A percentile compares a stretch with the other conserved stretches of the same genome.
These are phyloP conservation scores for Aphanomyces invadans DNA, from an alignment of 352 stramenopile species.

Conservation along the genomic window DNA sequence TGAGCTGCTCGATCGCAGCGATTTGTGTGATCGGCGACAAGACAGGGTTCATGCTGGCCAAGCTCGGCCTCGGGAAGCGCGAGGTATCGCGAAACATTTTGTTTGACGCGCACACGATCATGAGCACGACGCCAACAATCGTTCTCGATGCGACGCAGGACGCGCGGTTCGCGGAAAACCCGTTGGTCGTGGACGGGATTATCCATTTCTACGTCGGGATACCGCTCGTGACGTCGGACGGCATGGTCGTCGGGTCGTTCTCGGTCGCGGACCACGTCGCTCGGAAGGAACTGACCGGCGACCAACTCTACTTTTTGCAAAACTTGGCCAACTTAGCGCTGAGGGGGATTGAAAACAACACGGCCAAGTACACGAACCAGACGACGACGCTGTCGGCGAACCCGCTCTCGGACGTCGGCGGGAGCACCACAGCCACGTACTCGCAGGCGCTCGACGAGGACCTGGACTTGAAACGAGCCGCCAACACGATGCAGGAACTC, in stretches of 20 bases:
- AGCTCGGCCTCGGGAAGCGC: constrained; percentile 62
- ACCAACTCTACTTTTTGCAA: constrained; percentile 79
- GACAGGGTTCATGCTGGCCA: constrained; percentile 77
- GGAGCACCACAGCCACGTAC: background rate
- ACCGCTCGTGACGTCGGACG: constrained; percentile 61
- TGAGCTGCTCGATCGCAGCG: constrained; percentile 71
- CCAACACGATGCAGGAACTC: constrained; percentile 78
- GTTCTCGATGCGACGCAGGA: constrained; percentile 75
- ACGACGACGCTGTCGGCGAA: background rate
- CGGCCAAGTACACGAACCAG: constrained; percentile 21
- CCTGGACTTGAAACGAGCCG: constrained; percentile 57
- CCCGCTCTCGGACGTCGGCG: background rate
- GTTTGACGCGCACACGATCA: constrained; percentile 73
- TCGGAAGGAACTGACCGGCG: constrained; percentile 56
- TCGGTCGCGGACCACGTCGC: constrained; percentile 70
- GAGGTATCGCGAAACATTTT: constrained; percentile 73
- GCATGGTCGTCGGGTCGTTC: constrained; percentile 59
- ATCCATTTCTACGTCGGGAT: constrained; percentile 80
- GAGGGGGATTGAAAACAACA: constrained; percentile 75
- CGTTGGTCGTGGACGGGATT: constrained; percentile 59
- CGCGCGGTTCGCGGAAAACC: constrained; percentile 71
- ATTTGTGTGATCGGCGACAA: constrained; percentile 83
- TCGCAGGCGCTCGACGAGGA: constrained; percentile 30
- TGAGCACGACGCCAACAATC: constrained; percentile 65
- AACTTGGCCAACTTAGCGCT: constrained; percentile 73